Evolutionary conservation across 2,329 filamentous ascomycete species (phyloP).

Genomic region (Mycosphaerella sp.): DNA sequence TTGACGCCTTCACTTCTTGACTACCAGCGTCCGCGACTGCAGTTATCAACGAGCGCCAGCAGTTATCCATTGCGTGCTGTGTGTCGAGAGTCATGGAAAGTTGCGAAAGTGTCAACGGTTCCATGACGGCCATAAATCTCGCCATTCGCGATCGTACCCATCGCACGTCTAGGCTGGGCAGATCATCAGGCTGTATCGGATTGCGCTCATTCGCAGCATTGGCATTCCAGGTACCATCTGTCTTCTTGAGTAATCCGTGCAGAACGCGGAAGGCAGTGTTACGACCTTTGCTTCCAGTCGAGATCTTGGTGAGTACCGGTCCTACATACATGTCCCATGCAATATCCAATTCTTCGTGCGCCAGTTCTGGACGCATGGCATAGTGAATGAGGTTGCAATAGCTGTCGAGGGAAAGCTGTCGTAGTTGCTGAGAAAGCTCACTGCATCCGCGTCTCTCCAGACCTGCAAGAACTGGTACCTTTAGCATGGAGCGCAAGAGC

Average conservation of each 20-base stretch:
- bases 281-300: conserved; percentile 48
- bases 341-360: conserved; percentile 59
- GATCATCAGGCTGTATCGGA: conserved; percentile 57
- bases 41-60: conserved; percentile 48
- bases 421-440: conserved; percentile 40
- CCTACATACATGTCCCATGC: conserved; percentile 74
- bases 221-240: conserved; percentile 62
- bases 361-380: conserved; percentile 63
- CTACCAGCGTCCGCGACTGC: conserved; percentile 61
- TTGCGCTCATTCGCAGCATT: conserved; percentile 56
- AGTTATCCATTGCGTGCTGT: conserved; percentile 22
- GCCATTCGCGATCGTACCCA: conserved; percentile 73
- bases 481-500: conserved; percentile 57
- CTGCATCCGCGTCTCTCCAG: conserved; percentile 58
- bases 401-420: conserved; percentile 60
- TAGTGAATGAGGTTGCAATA: conserved; percentile 82
- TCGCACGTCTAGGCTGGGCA: conserved; percentile 76
- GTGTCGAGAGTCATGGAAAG: conserved; percentile 36
- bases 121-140: conserved; percentile 58
- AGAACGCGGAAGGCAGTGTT: conserved; percentile 63
- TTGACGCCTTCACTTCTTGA: conserved; percentile 85
- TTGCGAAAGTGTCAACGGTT: conserved; percentile 46
- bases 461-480: conserved; percentile 62
- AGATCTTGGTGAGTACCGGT: conserved; percentile 55
- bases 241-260: conserved; percentile 62